Evolutionary conservation across 257 asterid genomes (phyloP).

Genomic region (Ehretia macrophylla): DNA sequence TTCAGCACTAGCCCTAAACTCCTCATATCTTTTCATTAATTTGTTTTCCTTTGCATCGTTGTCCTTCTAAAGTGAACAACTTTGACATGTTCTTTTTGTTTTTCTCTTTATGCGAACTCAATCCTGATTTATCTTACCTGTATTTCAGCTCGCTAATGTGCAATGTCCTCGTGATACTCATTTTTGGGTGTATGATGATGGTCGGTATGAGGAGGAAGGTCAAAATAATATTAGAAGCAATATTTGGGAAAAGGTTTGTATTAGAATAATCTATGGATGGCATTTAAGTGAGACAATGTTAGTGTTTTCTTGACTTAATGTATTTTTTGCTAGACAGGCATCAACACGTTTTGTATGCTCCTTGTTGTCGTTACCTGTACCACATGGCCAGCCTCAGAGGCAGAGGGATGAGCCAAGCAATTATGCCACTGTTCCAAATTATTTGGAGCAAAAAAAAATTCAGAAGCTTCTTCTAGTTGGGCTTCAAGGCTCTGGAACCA

Average conservation of each 20-base stretch:
- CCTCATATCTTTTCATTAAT: too few species aligned
- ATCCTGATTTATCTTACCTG: slow-evolving; percentile 10
- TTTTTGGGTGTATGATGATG: slow-evolving; percentile 88
- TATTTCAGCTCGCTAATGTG: slow-evolving; percentile 63
- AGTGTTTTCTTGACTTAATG: background rate
- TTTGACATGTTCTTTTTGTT: too few species aligned
- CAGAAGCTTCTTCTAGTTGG: slow-evolving; percentile 68
- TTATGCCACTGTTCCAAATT: slow-evolving; percentile 29
- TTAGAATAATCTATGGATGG: background rate
- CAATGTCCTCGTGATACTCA: slow-evolving; percentile 59
- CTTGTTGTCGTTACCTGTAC: slow-evolving; percentile 63
- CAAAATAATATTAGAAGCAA: slow-evolving; percentile 72
- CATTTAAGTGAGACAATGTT: background rate
- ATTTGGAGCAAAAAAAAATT: slow-evolving; percentile 36
- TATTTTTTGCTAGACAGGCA: slow-evolving; percentile 56
- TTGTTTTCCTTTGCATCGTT: too few species aligned
- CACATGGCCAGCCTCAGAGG: slow-evolving; percentile 35
- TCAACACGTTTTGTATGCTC: slow-evolving; percentile 63
- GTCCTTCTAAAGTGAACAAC: too few species aligned
- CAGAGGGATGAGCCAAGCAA: slow-evolving; percentile 28
- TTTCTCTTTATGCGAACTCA: too few species aligned
- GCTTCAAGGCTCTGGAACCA: slow-evolving; percentile 59
- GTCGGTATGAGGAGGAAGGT: slow-evolving; percentile 85
- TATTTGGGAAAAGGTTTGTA: slow-evolving; percentile 74
- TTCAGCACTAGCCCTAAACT: too few species aligned